Evolutionary conservation across 176 grass and related monocot species (phyloP), one percentile per base, ranked within the genome.

Genomic region (Triticum monococcum): DNA sequence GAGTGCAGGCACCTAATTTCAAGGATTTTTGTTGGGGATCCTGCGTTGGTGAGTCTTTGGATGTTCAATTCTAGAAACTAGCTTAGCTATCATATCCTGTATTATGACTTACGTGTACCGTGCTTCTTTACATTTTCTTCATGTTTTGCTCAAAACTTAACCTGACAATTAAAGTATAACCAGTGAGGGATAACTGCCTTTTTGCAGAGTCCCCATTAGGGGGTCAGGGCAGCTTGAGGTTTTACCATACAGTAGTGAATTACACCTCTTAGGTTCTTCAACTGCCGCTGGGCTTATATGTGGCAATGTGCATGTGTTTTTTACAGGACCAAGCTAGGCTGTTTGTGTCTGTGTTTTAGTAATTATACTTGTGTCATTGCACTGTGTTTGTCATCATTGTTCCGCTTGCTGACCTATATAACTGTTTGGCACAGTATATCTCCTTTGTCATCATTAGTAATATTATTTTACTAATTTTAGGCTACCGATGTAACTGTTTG

Each of bases 11-110:
- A 86, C 73, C 69, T 95, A 78, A 90, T 95, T 77, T 90, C 85
- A 6, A 88, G 88, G 57, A 95, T 95, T 68, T 95, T 95, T 88
- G 88, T 92, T 64, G 88, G 83, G 18, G 89, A 95, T 86, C 93
- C 93, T 81, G 85, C 88, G 46, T 86, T 71, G 85, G 93, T 92
- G 72, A 95, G 88, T 83, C 75, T 41, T 73, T 36, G 17, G 70
- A 56, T 43, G 11, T 75, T 75, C 46, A 20, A 4, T 85, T 41
- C 2, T 36, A 71, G 13, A 78, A 87, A 74, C 46, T 41, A 46
- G 33, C 20, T 79, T 66, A 48, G 48, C 56, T 62, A 13, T 68
- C 64, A 46, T 35, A 78, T 78, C 46, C 5, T 70, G 24, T 41
- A 79, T 23, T 40, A 31, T 78, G 36, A 43, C 60, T 25, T 70